Conservation (phyloP, 2,329 filamentous ascomycete species). For the Talaromyces sp. region DNA sequence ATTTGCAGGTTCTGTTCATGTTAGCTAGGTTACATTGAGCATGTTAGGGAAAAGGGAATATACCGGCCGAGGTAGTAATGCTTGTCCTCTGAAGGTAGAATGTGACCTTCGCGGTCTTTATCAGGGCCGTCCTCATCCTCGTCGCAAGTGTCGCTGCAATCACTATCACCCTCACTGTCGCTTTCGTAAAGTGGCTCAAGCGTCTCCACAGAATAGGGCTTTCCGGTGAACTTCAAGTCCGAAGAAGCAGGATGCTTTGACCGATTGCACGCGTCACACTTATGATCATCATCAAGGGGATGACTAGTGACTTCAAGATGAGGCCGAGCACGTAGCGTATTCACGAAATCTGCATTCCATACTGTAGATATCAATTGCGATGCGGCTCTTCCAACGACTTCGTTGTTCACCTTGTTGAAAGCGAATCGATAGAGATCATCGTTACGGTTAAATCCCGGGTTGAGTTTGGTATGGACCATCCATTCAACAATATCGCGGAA, state of each 20-base stretch:
- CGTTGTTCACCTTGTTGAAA: constrained; percentile 69
- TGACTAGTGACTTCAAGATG: constrained; percentile 53
- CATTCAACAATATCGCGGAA: constrained; percentile 74
- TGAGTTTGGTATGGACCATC: constrained; percentile 76
- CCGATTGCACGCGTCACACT: constrained; percentile 70
- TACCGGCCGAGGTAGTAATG: constrained; percentile 55
- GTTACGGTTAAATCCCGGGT: constrained; percentile 63
- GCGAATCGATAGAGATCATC: constrained; percentile 65
- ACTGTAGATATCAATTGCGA: constrained; percentile 70
- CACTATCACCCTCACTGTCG: constrained; percentile 34
- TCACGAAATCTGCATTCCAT: constrained; percentile 67
- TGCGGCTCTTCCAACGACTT: constrained; percentile 63
- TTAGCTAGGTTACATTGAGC: not conserved
- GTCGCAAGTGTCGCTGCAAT: constrained; percentile 24
- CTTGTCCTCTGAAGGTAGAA: constrained; percentile 43
- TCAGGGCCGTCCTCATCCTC: not conserved
- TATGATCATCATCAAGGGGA: constrained; percentile 42
- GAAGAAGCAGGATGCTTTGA: constrained; percentile 65
- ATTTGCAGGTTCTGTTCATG: constrained; percentile 51
- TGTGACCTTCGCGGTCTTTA: constrained; percentile 36
- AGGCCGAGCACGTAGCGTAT: constrained; percentile 63
- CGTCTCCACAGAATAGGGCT: constrained; percentile 62
- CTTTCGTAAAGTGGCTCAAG: constrained; percentile 61
- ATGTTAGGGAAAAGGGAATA: constrained; percentile 17
- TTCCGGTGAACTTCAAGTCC: constrained; percentile 61